A percentile compares a stretch with the other conserved stretches of the same genome.
These are phyloP conservation scores for Vanrija humicola DNA, from an alignment of 1,284 basidiomycete genomes.

Conservation along the genomic window DNA sequence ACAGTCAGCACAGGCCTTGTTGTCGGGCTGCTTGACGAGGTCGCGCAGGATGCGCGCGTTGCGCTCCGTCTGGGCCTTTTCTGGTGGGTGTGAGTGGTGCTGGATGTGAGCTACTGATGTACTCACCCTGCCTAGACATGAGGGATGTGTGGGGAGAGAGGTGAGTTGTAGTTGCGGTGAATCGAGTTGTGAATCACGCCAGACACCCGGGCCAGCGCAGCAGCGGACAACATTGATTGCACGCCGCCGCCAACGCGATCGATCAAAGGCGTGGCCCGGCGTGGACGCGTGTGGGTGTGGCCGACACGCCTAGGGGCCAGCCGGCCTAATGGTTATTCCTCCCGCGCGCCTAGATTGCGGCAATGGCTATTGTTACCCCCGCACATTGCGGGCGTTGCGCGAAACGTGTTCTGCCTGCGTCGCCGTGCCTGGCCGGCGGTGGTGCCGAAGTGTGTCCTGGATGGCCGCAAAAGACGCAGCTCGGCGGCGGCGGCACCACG, in stretches of 20 bases:
- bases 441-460: background rate
- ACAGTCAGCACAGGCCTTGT: conserved; percentile 91
- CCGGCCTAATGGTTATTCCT: too few species aligned
- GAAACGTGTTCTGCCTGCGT: too few species aligned
- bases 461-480: background rate
- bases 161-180: background rate
- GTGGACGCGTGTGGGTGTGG: background rate
- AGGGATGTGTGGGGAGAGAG: background rate
- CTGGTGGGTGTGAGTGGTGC: conserved; percentile 41
- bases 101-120: background rate
- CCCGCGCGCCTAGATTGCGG: too few species aligned
- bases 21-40: conserved; percentile 80
- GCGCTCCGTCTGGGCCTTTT: conserved; percentile 76
- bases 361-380: too few species aligned
- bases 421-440: too few species aligned
- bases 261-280: too few species aligned
- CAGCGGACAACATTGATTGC: too few species aligned
- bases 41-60: conserved; percentile 73
- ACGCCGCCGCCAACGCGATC: background rate
- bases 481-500: too few species aligned
- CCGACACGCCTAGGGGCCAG: too few species aligned
- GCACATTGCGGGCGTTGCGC: too few species aligned
- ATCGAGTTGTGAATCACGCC: background rate
- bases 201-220: too few species aligned
- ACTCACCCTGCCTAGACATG: conserved; percentile 40